These are phyloP conservation scores for Apiotrichum laibachii DNA, from an alignment of 1,284 basidiomycete species.

Conservation along the genomic window DNA sequence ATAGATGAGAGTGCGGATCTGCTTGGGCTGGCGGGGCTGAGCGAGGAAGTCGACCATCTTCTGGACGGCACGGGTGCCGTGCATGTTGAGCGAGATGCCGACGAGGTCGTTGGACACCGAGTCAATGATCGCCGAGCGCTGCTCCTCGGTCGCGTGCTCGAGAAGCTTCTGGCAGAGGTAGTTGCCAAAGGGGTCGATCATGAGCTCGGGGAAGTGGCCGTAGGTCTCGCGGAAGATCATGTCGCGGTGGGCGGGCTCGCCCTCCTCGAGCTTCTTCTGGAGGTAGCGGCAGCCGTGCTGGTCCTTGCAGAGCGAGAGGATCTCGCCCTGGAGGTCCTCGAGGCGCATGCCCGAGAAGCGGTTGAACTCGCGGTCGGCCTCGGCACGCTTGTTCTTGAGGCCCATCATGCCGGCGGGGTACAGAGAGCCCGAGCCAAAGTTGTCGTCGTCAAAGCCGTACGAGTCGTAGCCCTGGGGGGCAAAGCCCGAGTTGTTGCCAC, in stretches of 20 bases:
- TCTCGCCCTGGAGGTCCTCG: conserved; percentile 93
- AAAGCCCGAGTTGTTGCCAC: conserved; percentile 54
- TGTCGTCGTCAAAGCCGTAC: conserved; percentile 64
- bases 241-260: conserved; percentile 87
- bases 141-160: conserved; percentile 97
- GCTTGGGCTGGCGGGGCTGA: conserved; percentile 76
- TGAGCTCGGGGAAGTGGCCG: conserved; percentile 94
- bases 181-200: conserved; percentile 99
- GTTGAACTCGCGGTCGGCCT: conserved; percentile 91
- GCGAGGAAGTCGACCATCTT: conserved; percentile 99
- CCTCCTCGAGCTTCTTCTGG: conserved; percentile 99
- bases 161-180: conserved; percentile 98
- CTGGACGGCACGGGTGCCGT: conserved; percentile 97
- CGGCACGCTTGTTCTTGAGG: conserved; percentile 87
- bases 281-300: conserved; percentile 98
- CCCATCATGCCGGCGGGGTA: conserved; percentile 76
- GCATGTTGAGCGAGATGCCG: conserved; percentile 99
- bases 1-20: conserved; percentile 96
- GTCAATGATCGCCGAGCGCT: conserved; percentile 95
- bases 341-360: conserved; percentile 90
- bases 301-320: conserved; percentile 91
- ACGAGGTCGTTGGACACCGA: conserved; percentile 96
- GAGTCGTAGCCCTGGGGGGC: conserved; percentile 56
- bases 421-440: conserved; percentile 69
- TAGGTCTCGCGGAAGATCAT: conserved; percentile 99